phyloP scores from a whole-genome alignment of 495 filamentous ascomycete genomes.

The Massariosphaeria phaeospora region DNA sequence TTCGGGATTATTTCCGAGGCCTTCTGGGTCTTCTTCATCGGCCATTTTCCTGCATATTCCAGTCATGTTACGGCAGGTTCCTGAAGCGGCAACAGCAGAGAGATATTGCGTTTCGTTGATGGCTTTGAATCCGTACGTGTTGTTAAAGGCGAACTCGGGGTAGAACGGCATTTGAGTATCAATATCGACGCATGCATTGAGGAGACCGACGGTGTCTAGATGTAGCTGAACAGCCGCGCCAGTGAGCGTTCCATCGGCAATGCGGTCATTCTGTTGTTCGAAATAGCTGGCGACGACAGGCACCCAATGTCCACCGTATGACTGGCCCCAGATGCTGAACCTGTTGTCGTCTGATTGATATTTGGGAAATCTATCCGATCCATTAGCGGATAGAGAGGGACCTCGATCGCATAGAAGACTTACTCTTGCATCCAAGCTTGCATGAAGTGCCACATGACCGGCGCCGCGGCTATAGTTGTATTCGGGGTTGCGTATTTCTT shows the following conservation, averaged over 20 bases:
- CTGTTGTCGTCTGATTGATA: too few relatives aligned
- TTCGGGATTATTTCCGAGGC: neutral
- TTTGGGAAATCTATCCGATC: conserved; percentile 45
- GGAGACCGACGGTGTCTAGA: conserved; percentile 48
- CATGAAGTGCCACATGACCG: conserved; percentile 41
- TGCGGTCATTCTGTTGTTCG: conserved; percentile 56
- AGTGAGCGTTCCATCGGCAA: conserved; percentile 45
- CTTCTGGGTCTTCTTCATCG: too few relatives aligned
- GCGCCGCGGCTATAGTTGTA: conserved; percentile 51
- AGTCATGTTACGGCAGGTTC: neutral
- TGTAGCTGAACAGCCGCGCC: conserved; percentile 53
- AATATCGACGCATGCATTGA: conserved; percentile 76
- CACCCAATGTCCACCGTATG: conserved; percentile 25
- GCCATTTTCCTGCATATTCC: too few relatives aligned
- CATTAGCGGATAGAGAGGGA: conserved; percentile 64
- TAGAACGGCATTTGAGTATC: conserved; percentile 62
- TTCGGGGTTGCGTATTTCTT: conserved; percentile 37
- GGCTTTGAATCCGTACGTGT: conserved; percentile 67
- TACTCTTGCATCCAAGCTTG: conserved; percentile 44
- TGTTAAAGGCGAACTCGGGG: conserved; percentile 64
- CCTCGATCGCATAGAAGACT: conserved; percentile 41
- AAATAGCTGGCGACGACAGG: conserved; percentile 56
- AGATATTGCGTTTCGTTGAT: conserved; percentile 49
- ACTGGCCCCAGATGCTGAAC: conserved; percentile 28
- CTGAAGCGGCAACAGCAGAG: conserved; percentile 31